A percentile compares a stretch with the other conserved stretches of the same genome.
phyloP scores from a whole-genome alignment of 2,329 filamentous ascomycete species.

The Lomentospora prolificans region DNA sequence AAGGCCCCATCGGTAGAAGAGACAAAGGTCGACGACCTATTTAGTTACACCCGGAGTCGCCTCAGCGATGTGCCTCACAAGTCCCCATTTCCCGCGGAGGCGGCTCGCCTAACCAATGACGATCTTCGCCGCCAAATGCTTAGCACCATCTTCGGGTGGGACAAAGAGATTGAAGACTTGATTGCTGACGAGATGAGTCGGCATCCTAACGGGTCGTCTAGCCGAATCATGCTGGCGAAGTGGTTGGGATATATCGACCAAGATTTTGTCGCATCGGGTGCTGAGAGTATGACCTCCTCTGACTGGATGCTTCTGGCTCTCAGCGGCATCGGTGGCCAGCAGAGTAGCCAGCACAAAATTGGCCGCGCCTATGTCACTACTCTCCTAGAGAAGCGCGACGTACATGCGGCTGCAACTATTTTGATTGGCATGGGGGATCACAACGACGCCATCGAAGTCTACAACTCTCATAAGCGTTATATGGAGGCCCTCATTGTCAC shows the following conservation, averaged over 20 bases:
- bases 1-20: slow-evolving; percentile 10
- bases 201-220: slow-evolving; percentile 64
- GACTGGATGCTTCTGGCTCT: slow-evolving; percentile 97
- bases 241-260: slow-evolving; percentile 84
- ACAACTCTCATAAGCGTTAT: slow-evolving; percentile 80
- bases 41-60: slow-evolving; percentile 73
- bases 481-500: slow-evolving; percentile 90
- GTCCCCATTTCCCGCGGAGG: slow-evolving; percentile 49
- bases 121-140: slow-evolving; percentile 86
- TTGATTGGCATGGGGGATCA: slow-evolving; percentile 85
- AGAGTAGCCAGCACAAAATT: slow-evolving; percentile 77
- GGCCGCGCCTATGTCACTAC: slow-evolving; percentile 85
- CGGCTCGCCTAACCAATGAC: slow-evolving; percentile 58
- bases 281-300: slow-evolving; percentile 80
- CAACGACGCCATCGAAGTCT: slow-evolving; percentile 93
- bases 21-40: slow-evolving; percentile 58
- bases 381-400: slow-evolving; percentile 77
- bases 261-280: slow-evolving; percentile 70
- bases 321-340: slow-evolving; percentile 66
- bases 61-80: slow-evolving; percentile 77
- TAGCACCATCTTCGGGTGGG: slow-evolving; percentile 89
- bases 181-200: slow-evolving; percentile 75
- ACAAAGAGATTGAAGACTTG: slow-evolving; percentile 69
- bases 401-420: slow-evolving; percentile 87
- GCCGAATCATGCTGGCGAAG: slow-evolving; percentile 74